phyloP scores from a whole-genome alignment of 345 rosid species.

The Eutrema heterophyllum region DNA sequence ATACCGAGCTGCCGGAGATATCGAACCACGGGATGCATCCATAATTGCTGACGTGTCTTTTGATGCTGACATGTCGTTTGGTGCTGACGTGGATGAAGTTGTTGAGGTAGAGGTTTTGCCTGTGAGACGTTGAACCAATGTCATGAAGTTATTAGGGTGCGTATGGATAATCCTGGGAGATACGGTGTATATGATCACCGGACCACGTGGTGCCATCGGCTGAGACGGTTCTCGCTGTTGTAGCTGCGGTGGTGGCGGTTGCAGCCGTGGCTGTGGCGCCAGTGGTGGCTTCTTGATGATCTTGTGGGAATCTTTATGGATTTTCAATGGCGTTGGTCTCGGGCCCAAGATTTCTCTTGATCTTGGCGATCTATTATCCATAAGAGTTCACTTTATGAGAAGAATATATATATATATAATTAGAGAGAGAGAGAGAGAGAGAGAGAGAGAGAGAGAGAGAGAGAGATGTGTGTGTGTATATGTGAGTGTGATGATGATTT shows the following conservation, averaged over 20 bases:
- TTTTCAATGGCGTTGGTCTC: constrained; percentile 66
- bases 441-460: no score
- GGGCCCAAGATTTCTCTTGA: constrained; percentile 72
- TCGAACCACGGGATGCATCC: constrained; percentile 34
- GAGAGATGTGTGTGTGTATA: background rate
- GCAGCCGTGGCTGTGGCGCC: constrained; percentile 33
- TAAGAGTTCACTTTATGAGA: constrained; percentile 17
- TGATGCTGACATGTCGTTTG: background rate
- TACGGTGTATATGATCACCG: constrained; percentile 79
- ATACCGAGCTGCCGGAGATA: constrained; percentile 75
- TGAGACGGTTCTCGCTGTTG: constrained; percentile 21
- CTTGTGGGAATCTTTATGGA: constrained; percentile 76
- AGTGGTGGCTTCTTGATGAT: constrained; percentile 60
- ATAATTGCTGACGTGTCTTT: background rate
- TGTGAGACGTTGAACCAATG: constrained; percentile 87
- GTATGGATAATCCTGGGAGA: constrained; percentile 89
- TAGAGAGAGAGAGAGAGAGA: no score
- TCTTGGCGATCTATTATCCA: constrained; percentile 52
- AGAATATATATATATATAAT: background rate
- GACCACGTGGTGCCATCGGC: constrained; percentile 39
- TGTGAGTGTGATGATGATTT: constrained; percentile 9
- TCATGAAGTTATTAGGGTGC: constrained; percentile 76
- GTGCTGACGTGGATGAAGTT: constrained; percentile 19
- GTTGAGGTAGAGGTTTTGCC: constrained; percentile 45
- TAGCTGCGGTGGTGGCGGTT: constrained; percentile 20